A percentile compares a stretch with the other conserved stretches of the same genome.
Evolutionary conservation across 2,329 filamentous ascomycete genomes (phyloP).

Genomic region (Verticillium klebahnii): DNA sequence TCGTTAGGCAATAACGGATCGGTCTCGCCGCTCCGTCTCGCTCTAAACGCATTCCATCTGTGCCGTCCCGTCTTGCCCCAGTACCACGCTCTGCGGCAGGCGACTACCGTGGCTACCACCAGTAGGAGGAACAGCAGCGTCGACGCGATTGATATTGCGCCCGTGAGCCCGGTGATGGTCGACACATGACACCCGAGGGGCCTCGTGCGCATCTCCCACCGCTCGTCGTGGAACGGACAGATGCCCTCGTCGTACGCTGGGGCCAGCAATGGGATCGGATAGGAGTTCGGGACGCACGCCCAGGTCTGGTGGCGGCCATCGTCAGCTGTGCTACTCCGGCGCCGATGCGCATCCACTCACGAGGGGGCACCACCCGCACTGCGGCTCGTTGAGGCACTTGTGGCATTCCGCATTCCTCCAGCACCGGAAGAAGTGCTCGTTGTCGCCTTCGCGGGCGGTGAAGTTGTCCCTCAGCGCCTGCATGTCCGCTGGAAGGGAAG

Average conservation of each 20-base stretch:
- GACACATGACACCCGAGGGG: slow-evolving; percentile 36
- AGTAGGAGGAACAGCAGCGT: slow-evolving; percentile 22
- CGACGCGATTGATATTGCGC: slow-evolving; percentile 25
- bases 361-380: slow-evolving; percentile 51
- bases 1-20: neutral
- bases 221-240: slow-evolving; percentile 44
- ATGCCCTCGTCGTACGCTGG: slow-evolving; percentile 44
- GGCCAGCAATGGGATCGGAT: slow-evolving; percentile 40
- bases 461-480: slow-evolving; percentile 21
- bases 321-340: slow-evolving; percentile 1
- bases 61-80: slow-evolving; percentile 1
- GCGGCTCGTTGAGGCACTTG: slow-evolving; percentile 35
- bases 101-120: slow-evolving; percentile 13
- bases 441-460: slow-evolving; percentile 19
- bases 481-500: neutral
- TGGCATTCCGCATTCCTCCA: slow-evolving; percentile 47
- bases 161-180: slow-evolving; percentile 33
- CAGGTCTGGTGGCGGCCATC: slow-evolving; percentile 33
- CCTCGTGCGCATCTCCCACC: slow-evolving; percentile 35
- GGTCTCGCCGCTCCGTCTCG: neutral
- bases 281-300: slow-evolving; percentile 48
- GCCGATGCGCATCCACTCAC: slow-evolving; percentile 25
- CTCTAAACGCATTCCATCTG: neutral
- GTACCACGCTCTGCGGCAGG: slow-evolving; percentile 8
- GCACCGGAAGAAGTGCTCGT: slow-evolving; percentile 41